These are phyloP conservation scores for Apostasia ramifera DNA, from an alignment of 106 monocot genomes.

Conservation along the genomic window DNA sequence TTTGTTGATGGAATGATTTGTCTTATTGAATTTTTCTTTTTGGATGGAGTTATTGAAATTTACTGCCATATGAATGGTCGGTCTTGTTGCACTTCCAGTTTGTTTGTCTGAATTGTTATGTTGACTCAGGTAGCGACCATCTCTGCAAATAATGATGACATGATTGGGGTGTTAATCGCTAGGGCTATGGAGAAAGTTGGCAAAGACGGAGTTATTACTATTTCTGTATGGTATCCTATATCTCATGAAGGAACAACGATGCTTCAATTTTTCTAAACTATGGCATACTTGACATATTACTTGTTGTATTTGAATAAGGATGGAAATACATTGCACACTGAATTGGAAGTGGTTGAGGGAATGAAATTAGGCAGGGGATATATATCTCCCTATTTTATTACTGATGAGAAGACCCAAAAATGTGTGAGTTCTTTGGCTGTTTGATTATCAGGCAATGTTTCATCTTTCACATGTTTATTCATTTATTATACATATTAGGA, in stretches of 20 bases:
- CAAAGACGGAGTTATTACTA: slow-evolving; percentile 75
- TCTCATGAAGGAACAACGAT: neutral
- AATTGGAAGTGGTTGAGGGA: slow-evolving; percentile 82
- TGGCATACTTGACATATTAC: no score
- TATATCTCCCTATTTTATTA: slow-evolving; percentile 89
- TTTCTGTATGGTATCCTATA: slow-evolving; percentile 32
- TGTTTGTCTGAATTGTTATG: neutral
- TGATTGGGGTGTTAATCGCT: slow-evolving; percentile 75
- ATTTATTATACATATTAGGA: slow-evolving; percentile 36
- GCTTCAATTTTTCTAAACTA: no score
- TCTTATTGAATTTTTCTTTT: no score
- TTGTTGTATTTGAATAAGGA: slow-evolving; percentile 27
- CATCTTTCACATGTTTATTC: slow-evolving; percentile 1
- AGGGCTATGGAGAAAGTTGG: slow-evolving; percentile 90
- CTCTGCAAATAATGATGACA: slow-evolving; percentile 80
- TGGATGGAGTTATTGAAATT: no score
- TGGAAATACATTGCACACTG: slow-evolving; percentile 79
- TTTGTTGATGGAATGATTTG: no score
- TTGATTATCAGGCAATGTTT: neutral
- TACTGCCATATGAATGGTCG: no score
- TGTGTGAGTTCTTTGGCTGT: slow-evolving; percentile 52
- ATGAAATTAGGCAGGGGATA: slow-evolving; percentile 89
- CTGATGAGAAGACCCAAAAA: slow-evolving; percentile 71
- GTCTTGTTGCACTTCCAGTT: neutral
- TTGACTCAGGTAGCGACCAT: slow-evolving; percentile 77